Evolutionary conservation across 78 protist species (phyloP).

Genomic region (Thecamonas trahens): DNA sequence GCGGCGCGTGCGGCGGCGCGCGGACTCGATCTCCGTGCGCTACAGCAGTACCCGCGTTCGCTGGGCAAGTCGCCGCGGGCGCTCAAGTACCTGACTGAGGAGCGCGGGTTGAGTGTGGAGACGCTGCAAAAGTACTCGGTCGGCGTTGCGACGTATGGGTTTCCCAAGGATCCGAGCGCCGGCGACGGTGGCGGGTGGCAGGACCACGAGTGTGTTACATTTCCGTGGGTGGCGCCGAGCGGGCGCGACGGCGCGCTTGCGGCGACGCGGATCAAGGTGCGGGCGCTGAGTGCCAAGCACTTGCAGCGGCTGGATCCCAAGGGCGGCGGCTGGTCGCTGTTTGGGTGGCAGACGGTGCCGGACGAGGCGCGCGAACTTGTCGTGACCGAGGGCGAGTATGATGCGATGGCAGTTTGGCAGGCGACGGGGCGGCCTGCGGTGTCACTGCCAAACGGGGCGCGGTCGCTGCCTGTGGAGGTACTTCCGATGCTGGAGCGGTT

Average conservation of each 20-base stretch:
- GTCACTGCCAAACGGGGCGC: slow-evolving; percentile 65
- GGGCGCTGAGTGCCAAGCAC: slow-evolving; percentile 33
- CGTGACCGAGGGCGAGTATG: slow-evolving; percentile 68
- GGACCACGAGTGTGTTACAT: slow-evolving; percentile 50
- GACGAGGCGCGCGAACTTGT: slow-evolving; percentile 38
- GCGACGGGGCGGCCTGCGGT: slow-evolving; percentile 58
- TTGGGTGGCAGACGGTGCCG: slow-evolving; percentile 63
- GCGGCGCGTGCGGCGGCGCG: slow-evolving; percentile 13
- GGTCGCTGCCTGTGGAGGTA: slow-evolving; percentile 37
- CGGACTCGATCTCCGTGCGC: slow-evolving; percentile 8
- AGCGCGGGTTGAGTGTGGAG: slow-evolving; percentile 31
- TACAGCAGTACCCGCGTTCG: neutral
- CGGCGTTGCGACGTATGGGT: slow-evolving; percentile 38
- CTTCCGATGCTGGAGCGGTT: slow-evolving; percentile 52
- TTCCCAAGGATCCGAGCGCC: neutral
- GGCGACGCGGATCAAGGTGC: slow-evolving; percentile 17
- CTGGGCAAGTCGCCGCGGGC: neutral
- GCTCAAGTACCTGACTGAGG: neutral
- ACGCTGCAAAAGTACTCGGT: slow-evolving; percentile 18
- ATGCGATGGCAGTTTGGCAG: slow-evolving; percentile 73
- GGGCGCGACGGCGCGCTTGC: too few species aligned
- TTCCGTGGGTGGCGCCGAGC: slow-evolving; percentile 29
- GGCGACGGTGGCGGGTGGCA: slow-evolving; percentile 22
- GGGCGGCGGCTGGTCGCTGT: slow-evolving; percentile 60
- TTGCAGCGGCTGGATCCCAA: slow-evolving; percentile 43